Percentiles rank a stretch among this genome's conserved stretches.
These are phyloP conservation scores for Lumnitzera littorea DNA, from an alignment of 345 rosid species.

Conservation along the genomic window DNA sequence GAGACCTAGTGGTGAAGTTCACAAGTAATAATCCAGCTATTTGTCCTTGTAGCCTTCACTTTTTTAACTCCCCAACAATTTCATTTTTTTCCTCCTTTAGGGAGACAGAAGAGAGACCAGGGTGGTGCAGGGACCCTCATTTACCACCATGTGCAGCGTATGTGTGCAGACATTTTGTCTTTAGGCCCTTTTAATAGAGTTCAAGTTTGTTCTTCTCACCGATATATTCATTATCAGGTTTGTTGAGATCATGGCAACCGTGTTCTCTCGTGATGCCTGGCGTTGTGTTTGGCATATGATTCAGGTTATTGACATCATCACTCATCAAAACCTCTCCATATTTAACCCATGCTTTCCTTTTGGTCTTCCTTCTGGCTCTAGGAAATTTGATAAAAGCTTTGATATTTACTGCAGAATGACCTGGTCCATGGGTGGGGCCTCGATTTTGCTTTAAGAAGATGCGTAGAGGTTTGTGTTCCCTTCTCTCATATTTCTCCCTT, in stretches of 20 bases:
- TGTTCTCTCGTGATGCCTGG: constrained; percentile 92
- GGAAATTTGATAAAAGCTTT: too few species aligned
- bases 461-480: constrained; percentile 34
- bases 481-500: neutral
- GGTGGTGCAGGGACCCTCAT: constrained; percentile 71
- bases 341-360: too few species aligned
- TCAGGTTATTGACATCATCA: constrained; percentile 39
- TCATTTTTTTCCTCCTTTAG: constrained; percentile 24
- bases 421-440: constrained; percentile 67
- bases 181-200: constrained; percentile 1
- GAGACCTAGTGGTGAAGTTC: constrained; percentile 75
- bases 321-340: too few species aligned
- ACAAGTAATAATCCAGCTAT: constrained; percentile 43
- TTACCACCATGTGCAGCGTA: constrained; percentile 99
- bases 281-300: constrained; percentile 96
- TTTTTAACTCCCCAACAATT: too few species aligned
- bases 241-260: constrained; percentile 97
- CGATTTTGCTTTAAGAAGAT: constrained; percentile 48
- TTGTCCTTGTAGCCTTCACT: too few species aligned
- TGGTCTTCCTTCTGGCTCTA: too few species aligned
- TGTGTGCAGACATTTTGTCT: constrained; percentile 9
- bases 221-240: constrained; percentile 38
- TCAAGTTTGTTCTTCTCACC: neutral
- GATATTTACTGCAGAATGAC: constrained; percentile 37
- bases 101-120: constrained; percentile 67